Evolutionary conservation across 768 basidiomycete genomes (phyloP), one percentile per base, ranked within the genome.

Genomic region (Termitomyces sp.): DNA sequence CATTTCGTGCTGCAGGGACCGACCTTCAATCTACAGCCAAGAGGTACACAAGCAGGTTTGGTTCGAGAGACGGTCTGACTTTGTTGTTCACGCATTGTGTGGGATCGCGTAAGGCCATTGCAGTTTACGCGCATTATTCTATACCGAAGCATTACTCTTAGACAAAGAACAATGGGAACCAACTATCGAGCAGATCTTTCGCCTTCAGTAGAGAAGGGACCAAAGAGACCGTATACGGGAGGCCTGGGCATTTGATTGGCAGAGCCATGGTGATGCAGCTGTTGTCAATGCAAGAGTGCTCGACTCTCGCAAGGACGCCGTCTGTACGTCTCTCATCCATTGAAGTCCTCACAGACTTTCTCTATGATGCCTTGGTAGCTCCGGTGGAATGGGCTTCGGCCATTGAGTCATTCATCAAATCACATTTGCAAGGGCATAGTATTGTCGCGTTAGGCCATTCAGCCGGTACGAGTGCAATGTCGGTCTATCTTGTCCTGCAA

Each of bases 101-200:
- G 26, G 62, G 62, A 46, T 63, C 62, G 32, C 62, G 62, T 60
- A 53, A 53, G 62, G 53, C 49, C 22, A 53, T n/a, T 7, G 18
- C 28, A 40, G 14, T 40, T 13, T 40, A 40, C 46, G 24, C 32
- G 30, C 16, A 8, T 44, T 32, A 7, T 14, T 38, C 22, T 22
- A 58, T n/a, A 6, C 33, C 22, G 12, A 44, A 54, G 30, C 16
- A 5, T 30, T 24, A 16, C 12, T 24, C 18, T 22, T 48, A 75
- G 74, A 74, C 62, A 76, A 76, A 58, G 75, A 76, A 56, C 66
- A 69, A 45, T 76, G 75, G 75, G 75, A 75, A 49, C 72, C 75
- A 10, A 67, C 65, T 0, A 66, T 76, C 6, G 58, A 70, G 26
- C 56, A 58, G 12, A 50, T 70, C n/a, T 72, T 75, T 46, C 42